A percentile compares a stretch with the other conserved stretches of the same genome.
Conservation (phyloP, 2,329 filamentous ascomycete species). For the Fonsecaea nubica region DNA sequence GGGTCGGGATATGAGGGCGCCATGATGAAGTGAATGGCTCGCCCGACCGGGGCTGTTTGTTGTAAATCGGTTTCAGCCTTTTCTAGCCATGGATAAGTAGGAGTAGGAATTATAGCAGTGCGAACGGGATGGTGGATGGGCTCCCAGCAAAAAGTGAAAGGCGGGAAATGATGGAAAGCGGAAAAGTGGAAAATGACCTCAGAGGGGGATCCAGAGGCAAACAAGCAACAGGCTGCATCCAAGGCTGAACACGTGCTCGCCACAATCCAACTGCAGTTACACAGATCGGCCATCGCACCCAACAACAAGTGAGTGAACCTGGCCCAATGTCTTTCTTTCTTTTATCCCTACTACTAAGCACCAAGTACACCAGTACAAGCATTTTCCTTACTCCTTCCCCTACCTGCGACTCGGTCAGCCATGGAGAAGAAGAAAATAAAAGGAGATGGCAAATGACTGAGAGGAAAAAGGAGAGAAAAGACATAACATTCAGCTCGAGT, state of each 20-base stretch:
- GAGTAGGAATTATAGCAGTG: background rate
- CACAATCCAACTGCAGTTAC: background rate
- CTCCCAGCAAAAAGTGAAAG: background rate
- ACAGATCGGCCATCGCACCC: no score
- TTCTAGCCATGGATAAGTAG: background rate
- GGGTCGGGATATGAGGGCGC: slow-evolving; percentile 30
- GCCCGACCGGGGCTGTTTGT: background rate
- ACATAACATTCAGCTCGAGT: background rate
- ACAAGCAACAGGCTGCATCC: background rate
- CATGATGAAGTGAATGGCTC: slow-evolving; percentile 17
- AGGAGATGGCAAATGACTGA: background rate
- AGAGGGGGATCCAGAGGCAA: background rate
- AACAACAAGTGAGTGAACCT: no score
- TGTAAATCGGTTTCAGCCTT: background rate
- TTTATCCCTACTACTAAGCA: no score
- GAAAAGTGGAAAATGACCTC: slow-evolving; percentile 6
- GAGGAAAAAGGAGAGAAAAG: background rate
- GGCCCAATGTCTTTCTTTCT: no score
- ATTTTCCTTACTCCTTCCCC: no score
- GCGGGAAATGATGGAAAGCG: background rate
- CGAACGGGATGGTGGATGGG: background rate
- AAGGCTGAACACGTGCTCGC: background rate
- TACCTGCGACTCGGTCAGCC: background rate
- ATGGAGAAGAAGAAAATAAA: background rate
- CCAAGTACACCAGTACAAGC: no score